These are phyloP conservation scores for Coemansia sp. DNA, from an alignment of 192 early-diverging fungal genomes.

Conservation along the genomic window DNA sequence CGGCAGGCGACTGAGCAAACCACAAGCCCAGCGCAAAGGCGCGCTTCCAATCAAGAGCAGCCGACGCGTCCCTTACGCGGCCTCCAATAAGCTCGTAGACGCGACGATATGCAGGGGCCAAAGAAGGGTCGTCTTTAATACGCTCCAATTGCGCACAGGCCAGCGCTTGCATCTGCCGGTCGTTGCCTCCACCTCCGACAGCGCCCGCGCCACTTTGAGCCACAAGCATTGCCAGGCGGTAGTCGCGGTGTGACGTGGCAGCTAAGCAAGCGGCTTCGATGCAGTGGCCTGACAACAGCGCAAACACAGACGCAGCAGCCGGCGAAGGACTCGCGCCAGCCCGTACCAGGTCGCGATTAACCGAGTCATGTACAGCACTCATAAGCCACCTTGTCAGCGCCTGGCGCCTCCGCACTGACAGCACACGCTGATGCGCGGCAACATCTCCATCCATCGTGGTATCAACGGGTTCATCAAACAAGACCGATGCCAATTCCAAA, in stretches of 20 bases:
- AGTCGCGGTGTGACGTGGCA: slow-evolving; percentile 66
- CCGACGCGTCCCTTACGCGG: slow-evolving; percentile 24
- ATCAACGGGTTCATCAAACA: slow-evolving; percentile 25
- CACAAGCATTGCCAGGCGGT: slow-evolving; percentile 75
- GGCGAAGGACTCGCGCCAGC: slow-evolving; percentile 27
- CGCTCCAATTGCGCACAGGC: slow-evolving; percentile 36
- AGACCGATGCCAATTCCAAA: slow-evolving; percentile 37
- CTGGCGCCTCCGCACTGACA: slow-evolving; percentile 57
- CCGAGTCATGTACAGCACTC: slow-evolving; percentile 54
- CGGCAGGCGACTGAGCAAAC: slow-evolving; percentile 57
- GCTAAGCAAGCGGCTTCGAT: slow-evolving; percentile 65
- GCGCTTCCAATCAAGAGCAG: slow-evolving; percentile 67
- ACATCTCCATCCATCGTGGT: background rate
- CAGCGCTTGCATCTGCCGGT: slow-evolving; percentile 37
- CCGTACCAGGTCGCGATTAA: slow-evolving; percentile 49
- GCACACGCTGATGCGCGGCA: slow-evolving; percentile 27
- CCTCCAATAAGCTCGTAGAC: slow-evolving; percentile 65
- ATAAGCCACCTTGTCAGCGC: slow-evolving; percentile 66
- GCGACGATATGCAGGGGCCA: slow-evolving; percentile 50
- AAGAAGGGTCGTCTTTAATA: background rate
- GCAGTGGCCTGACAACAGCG: slow-evolving; percentile 61
- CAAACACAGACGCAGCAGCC: slow-evolving; percentile 54
- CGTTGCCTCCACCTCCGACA: slow-evolving; percentile 61
- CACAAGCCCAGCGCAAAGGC: slow-evolving; percentile 65
- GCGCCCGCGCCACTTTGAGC: slow-evolving; percentile 60